phyloP scores from a whole-genome alignment of 1,284 basidiomycete genomes.

The Exobasidium cylindrosporum region DNA sequence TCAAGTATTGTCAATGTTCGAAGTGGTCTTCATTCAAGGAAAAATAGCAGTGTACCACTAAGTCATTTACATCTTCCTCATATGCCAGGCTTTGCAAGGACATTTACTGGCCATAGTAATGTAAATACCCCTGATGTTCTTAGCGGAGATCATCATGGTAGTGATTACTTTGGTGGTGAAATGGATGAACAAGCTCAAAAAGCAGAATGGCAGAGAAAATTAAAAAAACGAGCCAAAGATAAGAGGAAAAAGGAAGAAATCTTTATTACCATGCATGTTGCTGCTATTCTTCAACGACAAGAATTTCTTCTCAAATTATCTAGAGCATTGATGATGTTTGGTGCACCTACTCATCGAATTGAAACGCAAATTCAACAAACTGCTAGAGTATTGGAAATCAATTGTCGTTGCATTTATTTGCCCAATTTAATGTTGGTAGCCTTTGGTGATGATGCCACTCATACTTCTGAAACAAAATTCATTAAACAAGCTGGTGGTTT shows the following conservation, averaged over 20 bases:
- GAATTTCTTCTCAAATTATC: conserved; percentile 86
- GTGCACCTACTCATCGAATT: conserved; percentile 81
- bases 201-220: conserved; percentile 49
- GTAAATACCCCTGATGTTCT: conserved; percentile 39
- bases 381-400: conserved; percentile 77
- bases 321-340: conserved; percentile 91
- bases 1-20: conserved; percentile 2
- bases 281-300: conserved; percentile 78
- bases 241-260: conserved; percentile 52
- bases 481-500: conserved; percentile 54
- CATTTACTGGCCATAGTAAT: conserved; percentile 29
- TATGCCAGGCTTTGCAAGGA: conserved; percentile 11
- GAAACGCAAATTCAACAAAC: conserved; percentile 83
- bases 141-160: conserved; percentile 14
- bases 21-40: conserved; percentile 1
- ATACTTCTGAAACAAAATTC: conserved; percentile 76
- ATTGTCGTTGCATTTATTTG: conserved; percentile 79
- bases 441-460: conserved; percentile 71
- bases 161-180: conserved; percentile 41
- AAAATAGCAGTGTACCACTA: conserved; percentile 1
- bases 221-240: conserved; percentile 44
- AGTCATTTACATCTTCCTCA: conserved; percentile 3
- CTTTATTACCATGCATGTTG: conserved; percentile 79
- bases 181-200: conserved; percentile 32
- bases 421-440: conserved; percentile 68